Evolutionary conservation across 331 rosid genomes (phyloP), one percentile per base, ranked within the genome.

Genomic region (Acacia concinna): DNA sequence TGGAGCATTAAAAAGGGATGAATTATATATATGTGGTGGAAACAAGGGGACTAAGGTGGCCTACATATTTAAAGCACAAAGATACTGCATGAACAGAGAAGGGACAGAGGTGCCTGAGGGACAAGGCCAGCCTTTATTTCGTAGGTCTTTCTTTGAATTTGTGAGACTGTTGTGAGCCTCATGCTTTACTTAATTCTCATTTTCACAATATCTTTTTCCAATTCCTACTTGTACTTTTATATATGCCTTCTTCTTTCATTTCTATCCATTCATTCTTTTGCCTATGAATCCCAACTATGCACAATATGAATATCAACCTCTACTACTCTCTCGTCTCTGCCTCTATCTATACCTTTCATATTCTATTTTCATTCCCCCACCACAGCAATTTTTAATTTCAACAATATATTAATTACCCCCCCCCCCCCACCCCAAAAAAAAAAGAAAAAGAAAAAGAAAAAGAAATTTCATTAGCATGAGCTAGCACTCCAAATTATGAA

Each of bases 161-260:
- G 66, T 44, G 57, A 66, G 10, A 37, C 46, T 65, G 0, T 65
- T 67, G 72, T 67, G 28, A 83, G 5, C 88, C 85, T 78, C 88
- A 81, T 32, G 72, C 62, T 78, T 81, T 81, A 74, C 85, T 81
- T 85, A 85, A 74, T 84, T 46, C n/a, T 46, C 52, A 46, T 71
- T 64, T 23, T 14, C 11, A 0, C 15, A 10, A 10, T 4, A 34
- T 34, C 23, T 65, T n/a, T n/a, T n/a, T 57, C n/a, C 38, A 37
- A 65, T 44, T 75, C 74, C n/a, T 54, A 31, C 51, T 51, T 20
- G 13, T 4, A 40, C 44, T 11, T 40, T 40, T 40, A 8, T 40
- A 1, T 8, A 1, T 40, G 10, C 49, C 46, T 18, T 41, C 13
- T 38, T 79, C 74, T 20, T 51, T 18, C 81, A 75, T 81, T 41